Conservation (phyloP, 1,284 basidiomycete species). For the Ustilago nuda region DNA sequence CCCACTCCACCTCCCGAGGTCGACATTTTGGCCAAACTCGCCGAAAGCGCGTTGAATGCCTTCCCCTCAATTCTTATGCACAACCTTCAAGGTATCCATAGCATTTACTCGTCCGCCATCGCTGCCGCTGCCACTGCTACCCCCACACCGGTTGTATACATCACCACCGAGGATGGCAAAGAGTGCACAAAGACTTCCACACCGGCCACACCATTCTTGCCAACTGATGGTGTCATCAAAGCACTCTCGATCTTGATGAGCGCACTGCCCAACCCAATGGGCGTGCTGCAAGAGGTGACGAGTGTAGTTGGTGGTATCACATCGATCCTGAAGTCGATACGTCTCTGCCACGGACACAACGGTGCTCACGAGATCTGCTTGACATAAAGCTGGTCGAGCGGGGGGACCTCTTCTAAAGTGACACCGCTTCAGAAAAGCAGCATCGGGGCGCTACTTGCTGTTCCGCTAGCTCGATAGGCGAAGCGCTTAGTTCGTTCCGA, state of each 20-base stretch:
- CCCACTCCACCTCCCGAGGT: constrained; percentile 13
- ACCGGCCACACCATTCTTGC: constrained; percentile 7
- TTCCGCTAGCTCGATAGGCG: not conserved
- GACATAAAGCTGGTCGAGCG: not conserved
- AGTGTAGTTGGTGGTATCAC: constrained; percentile 33
- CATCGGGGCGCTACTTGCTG: not conserved
- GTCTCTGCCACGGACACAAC: too few relatives aligned
- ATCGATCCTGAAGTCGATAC: constrained; percentile 10
- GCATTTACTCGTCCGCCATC: constrained; percentile 20
- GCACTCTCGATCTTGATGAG: constrained; percentile 26
- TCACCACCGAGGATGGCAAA: constrained; percentile 25
- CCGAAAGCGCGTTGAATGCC: constrained; percentile 21
- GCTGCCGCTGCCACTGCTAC: constrained; percentile 17
- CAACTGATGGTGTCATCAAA: constrained; percentile 36
- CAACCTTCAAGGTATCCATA: constrained; percentile 23
- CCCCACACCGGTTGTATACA: constrained; percentile 7
- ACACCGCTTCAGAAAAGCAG: not conserved
- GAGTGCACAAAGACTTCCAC: constrained; percentile 31
- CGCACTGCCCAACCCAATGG: constrained; percentile 26
- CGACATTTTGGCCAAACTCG: constrained; percentile 16
- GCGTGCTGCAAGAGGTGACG: constrained; percentile 24
- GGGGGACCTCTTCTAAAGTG: too few relatives aligned
- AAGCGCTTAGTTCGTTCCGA: not conserved
- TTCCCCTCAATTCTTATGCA: constrained; percentile 31
- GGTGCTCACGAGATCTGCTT: too few relatives aligned